A percentile compares a stretch with the other conserved stretches of the same genome.
phyloP scores from a whole-genome alignment of 1,139 yeast species.

The Pichia sp. region DNA sequence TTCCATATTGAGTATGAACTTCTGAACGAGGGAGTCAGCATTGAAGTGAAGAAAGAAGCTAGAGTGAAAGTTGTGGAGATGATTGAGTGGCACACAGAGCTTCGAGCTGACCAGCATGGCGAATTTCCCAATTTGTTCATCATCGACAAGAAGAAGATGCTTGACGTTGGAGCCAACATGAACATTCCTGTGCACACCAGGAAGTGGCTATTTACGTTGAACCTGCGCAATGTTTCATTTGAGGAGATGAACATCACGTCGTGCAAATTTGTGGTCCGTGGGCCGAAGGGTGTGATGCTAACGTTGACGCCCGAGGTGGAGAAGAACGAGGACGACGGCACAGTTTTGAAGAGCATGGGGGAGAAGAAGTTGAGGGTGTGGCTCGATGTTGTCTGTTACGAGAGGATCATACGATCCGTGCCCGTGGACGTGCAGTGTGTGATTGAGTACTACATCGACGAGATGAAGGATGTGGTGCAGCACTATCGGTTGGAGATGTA shows the following conservation, averaged over 20 bases:
- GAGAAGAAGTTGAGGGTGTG: constrained; percentile 1
- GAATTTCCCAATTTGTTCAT: constrained; percentile 2
- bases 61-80: constrained; percentile 14
- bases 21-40: constrained; percentile 8
- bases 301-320: constrained; percentile 1
- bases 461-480: neutral
- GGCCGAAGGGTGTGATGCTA: constrained; percentile 7
- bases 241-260: constrained; percentile 5
- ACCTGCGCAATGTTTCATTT: constrained; percentile 3
- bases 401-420: constrained; percentile 1
- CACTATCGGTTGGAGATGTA: constrained; percentile 30
- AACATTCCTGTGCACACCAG: constrained; percentile 6
- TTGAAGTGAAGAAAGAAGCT: constrained; percentile 29
- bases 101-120: constrained; percentile 8
- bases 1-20: constrained; percentile 10
- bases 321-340: neutral
- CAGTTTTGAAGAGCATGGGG: neutral
- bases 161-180: neutral
- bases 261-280: constrained; percentile 8
- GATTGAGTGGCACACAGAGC: constrained; percentile 10
- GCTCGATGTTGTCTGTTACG: constrained; percentile 8
- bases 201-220: constrained; percentile 7
- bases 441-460: constrained; percentile 1
- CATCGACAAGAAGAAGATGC: neutral
- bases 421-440: constrained; percentile 8